Conservation (phyloP, 2,329 filamentous ascomycete genomes). For the Ascochyta fabae region DNA sequence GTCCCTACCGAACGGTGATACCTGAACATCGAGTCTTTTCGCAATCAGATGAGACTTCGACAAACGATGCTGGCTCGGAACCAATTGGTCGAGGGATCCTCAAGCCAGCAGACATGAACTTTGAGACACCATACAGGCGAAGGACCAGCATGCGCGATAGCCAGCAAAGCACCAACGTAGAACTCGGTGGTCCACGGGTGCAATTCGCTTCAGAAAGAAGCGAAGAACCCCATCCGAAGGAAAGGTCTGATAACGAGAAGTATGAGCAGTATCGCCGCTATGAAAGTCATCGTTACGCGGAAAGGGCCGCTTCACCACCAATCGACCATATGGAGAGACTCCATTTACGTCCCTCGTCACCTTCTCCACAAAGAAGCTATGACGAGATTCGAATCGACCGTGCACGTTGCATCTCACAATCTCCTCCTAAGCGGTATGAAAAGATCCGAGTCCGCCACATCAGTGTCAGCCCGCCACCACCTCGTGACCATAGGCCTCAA, state of each 20-base stretch:
- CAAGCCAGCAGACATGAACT: slow-evolving; percentile 26
- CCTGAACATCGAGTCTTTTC: slow-evolving; percentile 25
- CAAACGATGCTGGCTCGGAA: slow-evolving; percentile 18
- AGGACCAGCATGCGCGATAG: slow-evolving; percentile 28
- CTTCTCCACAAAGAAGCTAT: slow-evolving; percentile 16
- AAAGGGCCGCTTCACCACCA: slow-evolving; percentile 20
- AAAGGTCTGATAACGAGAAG: slow-evolving; percentile 10
- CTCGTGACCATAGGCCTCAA: slow-evolving; percentile 6
- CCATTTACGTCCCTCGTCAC: slow-evolving; percentile 21
- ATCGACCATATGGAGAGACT: slow-evolving; percentile 28
- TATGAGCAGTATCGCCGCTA: slow-evolving; percentile 23
- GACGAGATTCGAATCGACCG: slow-evolving; percentile 29
- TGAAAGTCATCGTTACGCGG: slow-evolving; percentile 20
- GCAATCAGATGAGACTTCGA: slow-evolving; percentile 28
- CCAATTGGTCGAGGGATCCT: slow-evolving; percentile 35
- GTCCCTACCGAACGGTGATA: slow-evolving; percentile 29
- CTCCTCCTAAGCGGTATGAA: slow-evolving; percentile 18
- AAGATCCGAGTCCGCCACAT: slow-evolving; percentile 21
- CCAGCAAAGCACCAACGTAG: slow-evolving; percentile 37
- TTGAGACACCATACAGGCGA: slow-evolving; percentile 26
- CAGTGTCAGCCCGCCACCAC: slow-evolving; percentile 19
- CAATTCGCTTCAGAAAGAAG: slow-evolving; percentile 32
- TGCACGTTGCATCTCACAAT: slow-evolving; percentile 25
- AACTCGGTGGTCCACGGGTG: slow-evolving; percentile 39
- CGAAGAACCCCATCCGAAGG: slow-evolving; percentile 11